phyloP scores from a whole-genome alignment of 2,329 filamentous ascomycete species.

The Xylaria sp. region DNA sequence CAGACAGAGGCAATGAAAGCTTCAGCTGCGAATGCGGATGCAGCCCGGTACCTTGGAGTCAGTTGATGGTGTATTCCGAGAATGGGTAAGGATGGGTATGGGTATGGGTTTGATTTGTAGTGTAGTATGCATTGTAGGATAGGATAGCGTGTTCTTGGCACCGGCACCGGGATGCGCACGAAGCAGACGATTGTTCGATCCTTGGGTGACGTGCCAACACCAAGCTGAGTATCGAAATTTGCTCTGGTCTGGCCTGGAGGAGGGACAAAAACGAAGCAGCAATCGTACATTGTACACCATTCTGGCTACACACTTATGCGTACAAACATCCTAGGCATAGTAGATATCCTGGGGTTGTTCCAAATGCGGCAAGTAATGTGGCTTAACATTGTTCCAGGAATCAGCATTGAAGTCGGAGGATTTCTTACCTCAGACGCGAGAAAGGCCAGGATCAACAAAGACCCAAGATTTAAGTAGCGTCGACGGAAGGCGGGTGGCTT shows the following conservation, averaged over 20 bases:
- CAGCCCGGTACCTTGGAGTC: not conserved
- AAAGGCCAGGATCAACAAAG: slow-evolving; percentile 23
- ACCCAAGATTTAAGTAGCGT: not conserved
- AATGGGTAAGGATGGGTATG: not conserved
- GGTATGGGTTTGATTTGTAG: slow-evolving; percentile 13
- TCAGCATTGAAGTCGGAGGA: slow-evolving; percentile 23
- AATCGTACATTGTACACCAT: not conserved
- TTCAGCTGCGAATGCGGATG: slow-evolving; percentile 7
- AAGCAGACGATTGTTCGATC: slow-evolving; percentile 16
- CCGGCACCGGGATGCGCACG: slow-evolving; percentile 1
- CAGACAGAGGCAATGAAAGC: slow-evolving; percentile 10
- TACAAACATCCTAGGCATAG: not conserved
- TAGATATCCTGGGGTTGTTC: not conserved
- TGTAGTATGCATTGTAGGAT: not conserved
- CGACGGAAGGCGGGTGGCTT: slow-evolving; percentile 7
- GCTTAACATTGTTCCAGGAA: slow-evolving; percentile 6
- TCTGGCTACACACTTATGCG: not conserved
- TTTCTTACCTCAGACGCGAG: slow-evolving; percentile 27
- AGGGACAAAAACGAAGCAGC: not conserved
- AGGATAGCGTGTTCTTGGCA: not conserved
- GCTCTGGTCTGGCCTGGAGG: not conserved
- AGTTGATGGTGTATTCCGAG: slow-evolving; percentile 18
- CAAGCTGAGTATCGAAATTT: not conserved
- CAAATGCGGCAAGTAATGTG: not conserved
- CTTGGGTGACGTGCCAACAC: slow-evolving; percentile 12